Base-by-base conservation (phyloP, 768 basidiomycete genomes). In the Rhizopogon vinicolor region DNA sequence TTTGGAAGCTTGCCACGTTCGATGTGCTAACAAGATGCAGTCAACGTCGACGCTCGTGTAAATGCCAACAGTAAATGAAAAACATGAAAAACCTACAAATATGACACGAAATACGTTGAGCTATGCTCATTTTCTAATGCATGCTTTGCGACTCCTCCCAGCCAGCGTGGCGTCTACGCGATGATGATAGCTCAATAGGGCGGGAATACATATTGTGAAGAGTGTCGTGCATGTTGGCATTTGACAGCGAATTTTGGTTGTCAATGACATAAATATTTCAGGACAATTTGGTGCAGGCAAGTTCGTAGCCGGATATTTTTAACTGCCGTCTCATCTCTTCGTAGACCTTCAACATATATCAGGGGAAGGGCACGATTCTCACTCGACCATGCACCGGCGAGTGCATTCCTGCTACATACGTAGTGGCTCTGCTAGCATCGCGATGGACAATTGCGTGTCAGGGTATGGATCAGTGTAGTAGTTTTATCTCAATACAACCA, bases 381-480 rank as follows among this genome's bases (percentile, higher is more conserved):
- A 77, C 79, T 19, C 63, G 69, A 16, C 55, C 82, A 12, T 91
- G 89, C 67, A 82, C 78, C 0, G 83, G 78, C 16, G 74, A 78
- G 14, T 91, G 89, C 60, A 64, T 74, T n/a, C 57, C 66, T 1
- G 89, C 64, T 89, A 89, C 60, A 86, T 89, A 16, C 79, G 89
- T 28, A 89, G 87, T 63, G 89, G 86, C 22, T 89, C 87, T 41
- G 79, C 79, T 2, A 73, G 77, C 25, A 75, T 91, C 53, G 85
- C 80, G 18, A 65, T 63, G 57, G 69, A 82, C 63, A 88, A 85
- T 61, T 91, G 89, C 61, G 63, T 61, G 7, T 63, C 54, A 16
- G 88, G 86, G 2, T 87, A 85, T 59, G 88, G 85, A 33, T 88
- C 86, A 41, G 83, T 84, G 31, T 82, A 84, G 64, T 74, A 63